These are phyloP conservation scores for Cladorrhinum sp. DNA, from an alignment of 2,329 filamentous ascomycete species.

Conservation along the genomic window DNA sequence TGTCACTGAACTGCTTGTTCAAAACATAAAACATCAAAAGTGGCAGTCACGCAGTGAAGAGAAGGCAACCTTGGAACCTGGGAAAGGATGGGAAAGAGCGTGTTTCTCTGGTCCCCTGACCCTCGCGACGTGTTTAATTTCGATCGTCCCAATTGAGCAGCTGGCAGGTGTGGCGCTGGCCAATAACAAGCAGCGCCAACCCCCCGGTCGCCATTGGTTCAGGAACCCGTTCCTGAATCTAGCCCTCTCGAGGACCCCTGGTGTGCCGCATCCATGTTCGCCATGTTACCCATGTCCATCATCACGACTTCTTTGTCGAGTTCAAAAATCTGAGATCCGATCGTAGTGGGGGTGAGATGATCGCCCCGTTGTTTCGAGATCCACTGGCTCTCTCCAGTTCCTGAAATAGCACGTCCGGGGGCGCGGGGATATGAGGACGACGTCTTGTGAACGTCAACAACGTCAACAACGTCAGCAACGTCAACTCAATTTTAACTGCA, in stretches of 20 bases:
- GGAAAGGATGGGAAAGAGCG: conserved; percentile 15
- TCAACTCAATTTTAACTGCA: not conserved
- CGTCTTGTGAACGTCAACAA: not conserved
- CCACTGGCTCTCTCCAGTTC: not conserved
- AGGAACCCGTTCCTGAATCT: conserved; percentile 21
- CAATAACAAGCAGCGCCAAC: conserved; percentile 22
- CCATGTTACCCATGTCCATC: too few relatives aligned
- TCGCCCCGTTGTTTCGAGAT: not conserved
- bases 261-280: not conserved
- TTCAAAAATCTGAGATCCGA: not conserved
- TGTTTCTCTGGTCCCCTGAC: conserved; percentile 14
- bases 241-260: not conserved
- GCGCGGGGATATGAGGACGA: not conserved
- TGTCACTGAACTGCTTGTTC: not conserved
- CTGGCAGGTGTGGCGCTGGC: conserved; percentile 22
- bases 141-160: conserved; percentile 26
- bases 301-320: not conserved
- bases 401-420: not conserved
- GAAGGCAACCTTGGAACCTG: too few relatives aligned
- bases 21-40: not conserved
- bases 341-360: not conserved
- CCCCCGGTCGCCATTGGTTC: conserved; percentile 20
- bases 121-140: conserved; percentile 27
- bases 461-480: too few relatives aligned
- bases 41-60: too few relatives aligned